Conservation (phyloP, 495 filamentous ascomycete genomes). For the Lepraria neglecta region DNA sequence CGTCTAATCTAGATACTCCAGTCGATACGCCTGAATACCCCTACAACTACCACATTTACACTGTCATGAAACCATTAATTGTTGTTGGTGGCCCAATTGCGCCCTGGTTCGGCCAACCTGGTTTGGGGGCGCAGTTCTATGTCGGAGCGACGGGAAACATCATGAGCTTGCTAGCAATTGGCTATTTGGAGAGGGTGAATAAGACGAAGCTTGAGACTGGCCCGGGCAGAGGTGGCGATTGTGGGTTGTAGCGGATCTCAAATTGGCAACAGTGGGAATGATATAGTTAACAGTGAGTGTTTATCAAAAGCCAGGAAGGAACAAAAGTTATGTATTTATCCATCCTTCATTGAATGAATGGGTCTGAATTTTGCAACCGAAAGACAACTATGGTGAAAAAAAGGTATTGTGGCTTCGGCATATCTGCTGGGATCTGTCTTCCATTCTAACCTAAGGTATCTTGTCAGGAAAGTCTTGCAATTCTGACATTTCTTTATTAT, state of each 20-base stretch:
- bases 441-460: too few relatives aligned
- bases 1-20: constrained; percentile 41
- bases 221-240: constrained; percentile 10
- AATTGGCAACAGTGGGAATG: neutral
- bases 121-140: constrained; percentile 47
- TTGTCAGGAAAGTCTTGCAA: too few relatives aligned
- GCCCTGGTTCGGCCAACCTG: constrained; percentile 54
- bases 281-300: too few relatives aligned
- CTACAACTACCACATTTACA: constrained; percentile 53
- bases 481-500: too few relatives aligned
- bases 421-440: too few relatives aligned
- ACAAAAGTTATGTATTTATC: too few relatives aligned
- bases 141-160: constrained; percentile 21
- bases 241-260: constrained; percentile 7
- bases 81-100: constrained; percentile 47
- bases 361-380: too few relatives aligned
- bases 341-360: too few relatives aligned
- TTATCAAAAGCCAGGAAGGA: too few relatives aligned
- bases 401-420: too few relatives aligned
- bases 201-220: constrained; percentile 8
- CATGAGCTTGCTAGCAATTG: constrained; percentile 7
- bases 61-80: constrained; percentile 39
- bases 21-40: constrained; percentile 35
- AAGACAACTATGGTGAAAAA: too few relatives aligned
- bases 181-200: constrained; percentile 16